phyloP scores from a whole-genome alignment of 2,329 filamentous ascomycete genomes.

The Dothideomycetes sp. region DNA sequence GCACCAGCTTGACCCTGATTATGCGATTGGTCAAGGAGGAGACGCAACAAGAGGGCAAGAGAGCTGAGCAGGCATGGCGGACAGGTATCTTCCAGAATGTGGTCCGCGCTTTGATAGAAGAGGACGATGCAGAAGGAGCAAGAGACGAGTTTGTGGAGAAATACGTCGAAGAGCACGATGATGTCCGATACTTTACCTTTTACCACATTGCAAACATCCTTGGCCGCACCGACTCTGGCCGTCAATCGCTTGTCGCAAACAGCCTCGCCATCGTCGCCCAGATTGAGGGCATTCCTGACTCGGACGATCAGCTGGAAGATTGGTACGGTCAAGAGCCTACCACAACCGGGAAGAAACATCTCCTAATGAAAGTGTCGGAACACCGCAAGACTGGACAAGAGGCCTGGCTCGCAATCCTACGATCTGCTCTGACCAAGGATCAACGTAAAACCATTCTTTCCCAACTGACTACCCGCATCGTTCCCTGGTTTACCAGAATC shows the following conservation, averaged over 20 bases:
- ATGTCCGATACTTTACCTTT: slow-evolving; percentile 76
- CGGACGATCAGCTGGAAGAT: slow-evolving; percentile 53
- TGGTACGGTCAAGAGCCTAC: slow-evolving; percentile 57
- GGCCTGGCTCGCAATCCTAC: slow-evolving; percentile 73
- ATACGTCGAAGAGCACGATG: slow-evolving; percentile 69
- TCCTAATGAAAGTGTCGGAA: slow-evolving; percentile 52
- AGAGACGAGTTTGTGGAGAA: slow-evolving; percentile 65
- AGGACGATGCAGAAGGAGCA: slow-evolving; percentile 46
- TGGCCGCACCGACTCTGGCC: slow-evolving; percentile 10
- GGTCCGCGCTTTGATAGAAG: slow-evolving; percentile 49
- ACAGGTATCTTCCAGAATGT: slow-evolving; percentile 50
- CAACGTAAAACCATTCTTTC: slow-evolving; percentile 71
- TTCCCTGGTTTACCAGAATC: slow-evolving; percentile 79
- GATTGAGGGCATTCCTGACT: slow-evolving; percentile 60
- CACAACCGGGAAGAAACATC: slow-evolving; percentile 49
- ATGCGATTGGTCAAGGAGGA: slow-evolving; percentile 83
- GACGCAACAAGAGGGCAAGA: slow-evolving; percentile 39
- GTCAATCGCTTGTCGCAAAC: slow-evolving; percentile 40
- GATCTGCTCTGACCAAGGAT: slow-evolving; percentile 52
- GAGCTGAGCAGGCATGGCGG: slow-evolving; percentile 56
- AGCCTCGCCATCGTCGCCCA: slow-evolving; percentile 52
- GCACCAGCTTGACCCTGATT: slow-evolving; percentile 62
- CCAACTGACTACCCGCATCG: slow-evolving; percentile 65
- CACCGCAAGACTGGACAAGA: slow-evolving; percentile 76
- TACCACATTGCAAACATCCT: slow-evolving; percentile 44